Base-by-base conservation (phyloP, 1,139 yeast species). In the Lodderomyces metapsilosis region DNA sequence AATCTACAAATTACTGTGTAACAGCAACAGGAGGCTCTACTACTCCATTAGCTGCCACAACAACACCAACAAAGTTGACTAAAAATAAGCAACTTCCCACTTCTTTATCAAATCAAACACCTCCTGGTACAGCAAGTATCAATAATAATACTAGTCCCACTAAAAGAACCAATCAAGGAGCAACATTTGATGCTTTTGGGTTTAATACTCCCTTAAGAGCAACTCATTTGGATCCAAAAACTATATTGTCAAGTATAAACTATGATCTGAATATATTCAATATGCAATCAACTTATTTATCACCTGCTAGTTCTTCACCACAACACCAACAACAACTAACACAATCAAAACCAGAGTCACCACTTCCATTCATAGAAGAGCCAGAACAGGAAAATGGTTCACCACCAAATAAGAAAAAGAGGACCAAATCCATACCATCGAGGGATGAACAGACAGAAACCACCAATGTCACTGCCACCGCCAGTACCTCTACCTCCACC, bases 241-340 rank as follows among this genome's bases (percentile, higher is more conserved):
- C 37, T 22, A 40, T 46, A 6, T 40, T 46, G 8, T 37, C 42
- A 13, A 15, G 18, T 4, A 28, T 28, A 13, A 38, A 39, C 16
- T 23, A 32, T 8, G 39, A 50, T 43, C 43, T 38, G 34, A 34
- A 43, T 27, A 18, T 21, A 3, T 38, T 34, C 24, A 25, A 17
- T 12, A 37, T 40, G 37, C 45, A 46, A 38, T 38, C 55, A 37
- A 58, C 58, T 23, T 61, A 61, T 39, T 62, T 72, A 43, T 72
- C 77, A 11, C 80, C 80, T 0, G 79, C 77, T 17, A 71, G 72
- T 45, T 75, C 78, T 31, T 74, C 77, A 11, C 80, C 76, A 7
- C 71, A 62, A 40, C 60, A 52, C 38, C 54, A 50, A 12, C 17
- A 37, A 12, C 20, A 38, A 13, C 16, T 25, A 9, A 31, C 13